phyloP scores from a whole-genome alignment of 257 asterid genomes.

The Nicotiana tomentosiformis region DNA sequence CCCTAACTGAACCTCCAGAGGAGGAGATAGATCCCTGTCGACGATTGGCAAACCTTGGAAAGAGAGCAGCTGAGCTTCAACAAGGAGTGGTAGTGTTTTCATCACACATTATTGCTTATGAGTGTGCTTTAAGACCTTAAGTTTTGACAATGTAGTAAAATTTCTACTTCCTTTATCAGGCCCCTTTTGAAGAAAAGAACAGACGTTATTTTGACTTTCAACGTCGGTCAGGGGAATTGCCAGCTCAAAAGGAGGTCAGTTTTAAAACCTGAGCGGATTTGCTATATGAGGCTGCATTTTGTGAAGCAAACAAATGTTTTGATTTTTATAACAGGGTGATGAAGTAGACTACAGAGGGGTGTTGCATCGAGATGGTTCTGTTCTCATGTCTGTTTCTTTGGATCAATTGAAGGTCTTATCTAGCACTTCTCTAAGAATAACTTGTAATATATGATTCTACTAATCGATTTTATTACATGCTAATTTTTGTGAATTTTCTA shows the following conservation, averaged over 20 bases:
- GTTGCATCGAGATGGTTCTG: conserved; percentile 99
- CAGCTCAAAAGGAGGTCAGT: conserved; percentile 82
- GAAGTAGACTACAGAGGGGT: conserved; percentile 97
- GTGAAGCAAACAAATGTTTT: conserved; percentile 11
- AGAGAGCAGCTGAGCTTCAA: conserved; percentile 81
- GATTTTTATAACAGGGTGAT: conserved; percentile 60
- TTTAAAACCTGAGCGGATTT: not conserved
- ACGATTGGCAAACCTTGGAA: conserved; percentile 95
- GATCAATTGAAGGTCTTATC: conserved; percentile 81
- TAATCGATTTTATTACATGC: not conserved
- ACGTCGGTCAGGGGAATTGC: conserved; percentile 90
- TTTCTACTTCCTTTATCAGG: conserved; percentile 34
- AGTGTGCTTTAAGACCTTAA: conserved; percentile 11
- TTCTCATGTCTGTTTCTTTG: conserved; percentile 85
- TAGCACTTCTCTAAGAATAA: not conserved
- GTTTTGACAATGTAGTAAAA: conserved; percentile 2
- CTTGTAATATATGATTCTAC: not conserved
- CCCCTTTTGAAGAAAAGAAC: conserved; percentile 86
- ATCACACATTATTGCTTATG: not conserved
- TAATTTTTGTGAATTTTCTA: not conserved
- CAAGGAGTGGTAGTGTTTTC: conserved; percentile 89
- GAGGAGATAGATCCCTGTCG: conserved; percentile 95
- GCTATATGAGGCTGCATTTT: not conserved
- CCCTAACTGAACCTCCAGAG: conserved; percentile 95
- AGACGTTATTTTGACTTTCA: conserved; percentile 93